Conservation (phyloP, 2,329 filamentous ascomycete genomes). For the Monosporascus sp. region DNA sequence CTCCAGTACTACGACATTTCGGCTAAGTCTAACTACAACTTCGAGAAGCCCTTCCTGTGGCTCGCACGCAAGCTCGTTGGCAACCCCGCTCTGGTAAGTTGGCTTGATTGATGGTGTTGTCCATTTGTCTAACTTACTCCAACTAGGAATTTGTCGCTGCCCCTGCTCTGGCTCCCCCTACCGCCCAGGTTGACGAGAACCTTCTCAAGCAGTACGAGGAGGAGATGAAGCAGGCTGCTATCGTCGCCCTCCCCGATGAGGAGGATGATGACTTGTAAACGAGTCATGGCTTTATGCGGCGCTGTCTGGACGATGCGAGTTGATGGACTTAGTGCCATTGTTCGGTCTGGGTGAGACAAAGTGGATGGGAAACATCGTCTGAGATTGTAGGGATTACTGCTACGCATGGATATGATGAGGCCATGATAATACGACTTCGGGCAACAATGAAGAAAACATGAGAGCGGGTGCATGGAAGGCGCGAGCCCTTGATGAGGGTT, state of each 20-base stretch:
- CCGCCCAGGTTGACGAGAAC: slow-evolving; percentile 80
- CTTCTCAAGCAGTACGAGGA: slow-evolving; percentile 77
- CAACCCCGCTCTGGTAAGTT: slow-evolving; percentile 74
- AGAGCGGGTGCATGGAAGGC: slow-evolving; percentile 17
- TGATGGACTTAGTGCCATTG: slow-evolving; percentile 2
- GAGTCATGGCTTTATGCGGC: slow-evolving; percentile 11
- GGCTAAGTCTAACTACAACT: slow-evolving; percentile 99
- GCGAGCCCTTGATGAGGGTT: slow-evolving; percentile 19
- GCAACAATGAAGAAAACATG: slow-evolving; percentile 19
- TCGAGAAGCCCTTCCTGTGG: slow-evolving; percentile 99
- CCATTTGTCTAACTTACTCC: slow-evolving; percentile 20
- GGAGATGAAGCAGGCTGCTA: slow-evolving; percentile 80
- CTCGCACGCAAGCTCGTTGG: slow-evolving; percentile 96
- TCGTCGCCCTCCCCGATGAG: slow-evolving; percentile 89
- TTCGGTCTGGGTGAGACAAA: background rate
- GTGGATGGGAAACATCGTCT: slow-evolving; percentile 2
- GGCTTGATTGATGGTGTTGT: background rate
- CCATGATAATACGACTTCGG: slow-evolving; percentile 21
- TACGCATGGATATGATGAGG: slow-evolving; percentile 17
- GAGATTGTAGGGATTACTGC: slow-evolving; percentile 8
- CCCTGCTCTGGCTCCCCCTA: slow-evolving; percentile 88
- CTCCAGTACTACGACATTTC: slow-evolving; percentile 99
- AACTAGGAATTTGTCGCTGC: slow-evolving; percentile 90
- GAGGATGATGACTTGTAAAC: slow-evolving; percentile 65
- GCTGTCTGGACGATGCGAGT: slow-evolving; percentile 8